These are phyloP conservation scores for Fusarium decemcellulare DNA, from an alignment of 2,329 filamentous ascomycete species.

Conservation along the genomic window DNA sequence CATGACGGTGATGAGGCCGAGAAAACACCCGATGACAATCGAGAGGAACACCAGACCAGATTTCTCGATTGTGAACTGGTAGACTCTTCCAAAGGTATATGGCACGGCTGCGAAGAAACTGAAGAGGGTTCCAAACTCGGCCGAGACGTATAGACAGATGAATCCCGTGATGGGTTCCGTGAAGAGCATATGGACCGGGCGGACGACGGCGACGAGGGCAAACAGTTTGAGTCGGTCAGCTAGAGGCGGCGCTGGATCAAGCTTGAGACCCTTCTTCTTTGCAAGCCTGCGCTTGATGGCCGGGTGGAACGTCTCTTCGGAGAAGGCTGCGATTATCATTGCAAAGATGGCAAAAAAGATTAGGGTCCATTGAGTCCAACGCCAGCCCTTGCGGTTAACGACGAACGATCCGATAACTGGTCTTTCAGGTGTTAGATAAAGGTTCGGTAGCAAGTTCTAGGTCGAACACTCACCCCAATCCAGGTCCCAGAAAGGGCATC, in stretches of 20 bases:
- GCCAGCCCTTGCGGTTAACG: conserved; percentile 61
- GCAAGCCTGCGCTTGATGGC: conserved; percentile 58
- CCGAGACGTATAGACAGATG: conserved; percentile 64
- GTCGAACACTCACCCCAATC: conserved; percentile 58
- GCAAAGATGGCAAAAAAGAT: conserved; percentile 61
- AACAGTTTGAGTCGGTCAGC: conserved; percentile 50
- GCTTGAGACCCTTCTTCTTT: conserved; percentile 51
- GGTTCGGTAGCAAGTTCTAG: background rate
- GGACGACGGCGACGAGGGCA: conserved; percentile 59
- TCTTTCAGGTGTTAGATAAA: conserved; percentile 44
- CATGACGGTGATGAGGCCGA: conserved; percentile 58
- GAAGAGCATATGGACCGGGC: conserved; percentile 71
- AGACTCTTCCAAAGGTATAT: conserved; percentile 61
- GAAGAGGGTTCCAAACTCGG: conserved; percentile 67
- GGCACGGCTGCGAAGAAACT: conserved; percentile 67
- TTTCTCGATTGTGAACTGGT: conserved; percentile 60
- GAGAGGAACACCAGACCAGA: conserved; percentile 61
- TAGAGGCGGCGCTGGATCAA: conserved; percentile 44
- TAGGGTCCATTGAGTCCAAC: conserved; percentile 68
- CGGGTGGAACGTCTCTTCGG: conserved; percentile 71
- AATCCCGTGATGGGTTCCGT: conserved; percentile 75
- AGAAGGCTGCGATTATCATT: conserved; percentile 54
- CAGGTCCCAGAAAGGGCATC: conserved; percentile 67
- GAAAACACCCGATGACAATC: conserved; percentile 60
- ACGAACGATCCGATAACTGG: conserved; percentile 66